These are phyloP conservation scores for Penicillium brasilianum DNA, from an alignment of 2,329 filamentous ascomycete species.

Conservation along the genomic window DNA sequence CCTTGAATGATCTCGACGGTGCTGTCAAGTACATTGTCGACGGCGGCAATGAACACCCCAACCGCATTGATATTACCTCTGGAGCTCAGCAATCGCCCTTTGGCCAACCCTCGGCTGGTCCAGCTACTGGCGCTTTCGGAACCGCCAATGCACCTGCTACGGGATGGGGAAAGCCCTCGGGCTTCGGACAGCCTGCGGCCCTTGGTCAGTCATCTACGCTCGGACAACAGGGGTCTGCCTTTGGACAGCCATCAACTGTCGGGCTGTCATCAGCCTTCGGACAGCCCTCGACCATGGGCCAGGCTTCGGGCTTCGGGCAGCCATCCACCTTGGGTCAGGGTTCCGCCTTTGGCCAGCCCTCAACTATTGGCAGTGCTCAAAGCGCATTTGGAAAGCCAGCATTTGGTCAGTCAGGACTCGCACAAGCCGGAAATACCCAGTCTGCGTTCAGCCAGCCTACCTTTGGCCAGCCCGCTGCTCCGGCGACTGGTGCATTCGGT, in stretches of 20 bases:
- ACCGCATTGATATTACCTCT: constrained; percentile 64
- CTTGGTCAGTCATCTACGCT: not conserved
- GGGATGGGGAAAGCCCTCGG: constrained; percentile 2
- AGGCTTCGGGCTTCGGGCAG: constrained; percentile 30
- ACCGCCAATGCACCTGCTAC: not conserved
- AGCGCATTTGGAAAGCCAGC: constrained; percentile 30
- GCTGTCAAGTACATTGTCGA: constrained; percentile 73
- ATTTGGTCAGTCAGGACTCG: constrained; percentile 25
- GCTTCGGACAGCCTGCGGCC: constrained; percentile 15
- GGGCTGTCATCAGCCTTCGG: constrained; percentile 33
- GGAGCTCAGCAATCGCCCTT: constrained; percentile 31
- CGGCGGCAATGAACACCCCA: constrained; percentile 73
- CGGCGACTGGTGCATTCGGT: constrained; percentile 41
- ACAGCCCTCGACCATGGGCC: constrained; percentile 31
- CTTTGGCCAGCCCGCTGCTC: constrained; percentile 31
- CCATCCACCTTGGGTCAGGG: constrained; percentile 26
- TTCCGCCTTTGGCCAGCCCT: constrained; percentile 15
- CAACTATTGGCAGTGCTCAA: constrained; percentile 17
- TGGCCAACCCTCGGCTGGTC: constrained; percentile 13
- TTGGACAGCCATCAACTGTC: constrained; percentile 13
- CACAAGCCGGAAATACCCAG: constrained; percentile 7
- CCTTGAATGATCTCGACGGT: constrained; percentile 70
- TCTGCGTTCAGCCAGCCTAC: constrained; percentile 33
- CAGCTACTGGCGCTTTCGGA: constrained; percentile 4
- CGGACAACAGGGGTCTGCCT: constrained; percentile 1